Base-by-base conservation (phyloP, 2,329 filamentous ascomycete genomes). In the Rasamsonia emersonii region DNA sequence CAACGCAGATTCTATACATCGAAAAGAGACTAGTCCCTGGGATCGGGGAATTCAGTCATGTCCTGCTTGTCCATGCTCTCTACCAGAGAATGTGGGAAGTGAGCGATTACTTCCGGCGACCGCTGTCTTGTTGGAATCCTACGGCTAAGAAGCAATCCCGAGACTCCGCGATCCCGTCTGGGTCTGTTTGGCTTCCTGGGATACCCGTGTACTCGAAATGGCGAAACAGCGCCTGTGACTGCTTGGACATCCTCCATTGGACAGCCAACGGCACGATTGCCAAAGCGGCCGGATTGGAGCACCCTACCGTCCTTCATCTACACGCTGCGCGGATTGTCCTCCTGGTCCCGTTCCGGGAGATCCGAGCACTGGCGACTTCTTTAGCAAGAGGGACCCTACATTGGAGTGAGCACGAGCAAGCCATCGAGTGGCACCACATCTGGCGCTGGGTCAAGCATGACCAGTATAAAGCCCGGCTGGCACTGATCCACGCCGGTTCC, bases 241-340 rank as follows among this genome's bases (percentile, higher is more conserved):
- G 58, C 29, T 43, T 77, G 3, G 73, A 77, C 35, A 62, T 75
- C 1, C 55, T 77, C 2, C 71, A 77, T 42, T 76, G 73, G 72
- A 61, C 64, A 11, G 72, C 72, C 3, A 73, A 73, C 39, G 66
- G 61, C 24, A 62, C 61, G 0, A 64, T 71, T 18, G 66, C 67
- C 4, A 61, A 62, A 29, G 52, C 62, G 1, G 57, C 61, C 1
- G 73, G 71, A 0, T 54, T 67, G 4, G 71, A 76, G 36, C 70
- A 74, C 36, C 62, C 68, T 2, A 72, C 68, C 1, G 59, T 77
- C 0, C 47, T 75, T 5, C 70, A 76, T 40, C 59, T 77, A 3
- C 73, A 77, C 41, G 48, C 70, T 2, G 64, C 73, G 0, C 60
- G 73, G 2, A 58, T 75, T 2, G 52, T 75, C 0, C 50, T 77